Evolutionary conservation across 1,284 basidiomycete genomes (phyloP).

Genomic region (Mycena sp.): DNA sequence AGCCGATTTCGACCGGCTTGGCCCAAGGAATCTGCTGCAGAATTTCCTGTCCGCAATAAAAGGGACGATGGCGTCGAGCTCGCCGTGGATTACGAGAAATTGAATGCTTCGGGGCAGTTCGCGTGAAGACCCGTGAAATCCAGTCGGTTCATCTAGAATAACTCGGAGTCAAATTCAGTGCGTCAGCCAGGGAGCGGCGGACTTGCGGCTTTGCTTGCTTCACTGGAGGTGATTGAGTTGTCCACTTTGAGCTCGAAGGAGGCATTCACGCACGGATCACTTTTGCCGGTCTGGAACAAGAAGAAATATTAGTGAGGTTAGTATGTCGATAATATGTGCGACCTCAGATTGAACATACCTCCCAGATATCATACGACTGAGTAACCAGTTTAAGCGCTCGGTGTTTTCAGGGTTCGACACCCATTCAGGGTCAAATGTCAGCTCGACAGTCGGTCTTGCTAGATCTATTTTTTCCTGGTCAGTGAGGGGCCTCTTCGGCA

Average conservation of each 20-base stretch:
- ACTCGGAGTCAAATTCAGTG: background rate
- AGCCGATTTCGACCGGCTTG: constrained; percentile 44
- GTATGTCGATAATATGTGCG: background rate
- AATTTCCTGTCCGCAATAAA: constrained; percentile 45
- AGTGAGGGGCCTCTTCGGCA: constrained; percentile 34
- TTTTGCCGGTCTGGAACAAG: no score
- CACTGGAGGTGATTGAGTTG: no score
- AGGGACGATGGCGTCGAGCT: constrained; percentile 50
- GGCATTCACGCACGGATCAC: no score
- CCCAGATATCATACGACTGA: constrained; percentile 40
- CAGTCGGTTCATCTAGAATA: constrained; percentile 45
- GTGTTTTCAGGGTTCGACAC: constrained; percentile 42
- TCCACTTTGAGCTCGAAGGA: no score
- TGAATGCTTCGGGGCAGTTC: constrained; percentile 43
- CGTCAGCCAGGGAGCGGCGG: no score
- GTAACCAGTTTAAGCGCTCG: constrained; percentile 39
- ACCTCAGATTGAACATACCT: constrained; percentile 36
- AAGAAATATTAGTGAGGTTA: no score
- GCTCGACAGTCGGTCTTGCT: constrained; percentile 41
- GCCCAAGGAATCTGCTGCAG: constrained; percentile 49
- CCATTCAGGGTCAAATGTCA: constrained; percentile 50
- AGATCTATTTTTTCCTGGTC: constrained; percentile 45
- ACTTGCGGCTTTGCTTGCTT: constrained; percentile 48
- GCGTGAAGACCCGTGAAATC: constrained; percentile 45
- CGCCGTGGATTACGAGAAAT: constrained; percentile 54